Percentiles rank a stretch among this genome's conserved stretches.
Conservation (phyloP, 139 green algal genomes). For the Tetraselmis chui region DNA sequence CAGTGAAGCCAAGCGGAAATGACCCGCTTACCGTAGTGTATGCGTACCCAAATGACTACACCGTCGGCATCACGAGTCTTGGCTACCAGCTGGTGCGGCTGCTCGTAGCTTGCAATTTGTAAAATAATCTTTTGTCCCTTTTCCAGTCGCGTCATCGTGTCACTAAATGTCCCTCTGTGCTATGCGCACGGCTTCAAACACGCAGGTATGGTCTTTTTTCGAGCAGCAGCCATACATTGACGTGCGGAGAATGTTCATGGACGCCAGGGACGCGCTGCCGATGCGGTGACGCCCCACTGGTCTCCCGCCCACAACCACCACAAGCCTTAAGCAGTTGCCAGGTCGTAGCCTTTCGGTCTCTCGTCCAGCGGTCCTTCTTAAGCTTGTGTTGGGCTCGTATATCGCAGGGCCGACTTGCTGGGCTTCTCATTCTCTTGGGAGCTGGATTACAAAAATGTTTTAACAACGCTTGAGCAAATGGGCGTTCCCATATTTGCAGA, state of each 20-base stretch:
- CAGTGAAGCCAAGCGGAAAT: background rate
- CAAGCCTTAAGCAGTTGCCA: no score
- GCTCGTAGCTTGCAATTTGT: no score
- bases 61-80: constrained; percentile 41
- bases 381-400: no score
- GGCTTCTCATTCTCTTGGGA: constrained; percentile 53
- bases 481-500: constrained; percentile 21
- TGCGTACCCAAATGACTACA: constrained; percentile 49
- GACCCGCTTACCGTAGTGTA: constrained; percentile 30
- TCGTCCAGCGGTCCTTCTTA: no score
- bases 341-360: no score
- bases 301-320: no score
- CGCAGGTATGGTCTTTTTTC: constrained; percentile 33
- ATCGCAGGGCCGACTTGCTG: constrained; percentile 19
- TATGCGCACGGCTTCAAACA: no score
- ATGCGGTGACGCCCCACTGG: no score
- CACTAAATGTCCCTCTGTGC: no score
- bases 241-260: constrained; percentile 37
- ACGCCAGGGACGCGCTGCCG: constrained; percentile 32
- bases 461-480: constrained; percentile 31
- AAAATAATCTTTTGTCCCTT: no score
- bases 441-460: constrained; percentile 45
- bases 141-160: no score
- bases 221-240: constrained; percentile 13
- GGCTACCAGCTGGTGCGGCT: constrained; percentile 37